phyloP scores from a whole-genome alignment of 2,329 filamentous ascomycete genomes.

The Paramyrothecium sp. region DNA sequence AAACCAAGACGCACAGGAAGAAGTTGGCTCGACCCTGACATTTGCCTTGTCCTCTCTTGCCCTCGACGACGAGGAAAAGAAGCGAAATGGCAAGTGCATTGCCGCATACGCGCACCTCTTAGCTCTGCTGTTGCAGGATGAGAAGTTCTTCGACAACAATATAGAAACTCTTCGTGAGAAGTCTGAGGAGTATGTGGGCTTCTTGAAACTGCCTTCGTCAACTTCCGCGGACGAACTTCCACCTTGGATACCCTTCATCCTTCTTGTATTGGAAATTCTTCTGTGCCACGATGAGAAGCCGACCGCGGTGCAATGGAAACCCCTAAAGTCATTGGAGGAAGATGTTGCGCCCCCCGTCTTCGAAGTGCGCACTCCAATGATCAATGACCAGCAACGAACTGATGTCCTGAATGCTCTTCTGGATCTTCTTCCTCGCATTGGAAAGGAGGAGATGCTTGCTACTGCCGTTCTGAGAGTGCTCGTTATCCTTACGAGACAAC shows the following conservation, averaged over 20 bases:
- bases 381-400: slow-evolving; percentile 63
- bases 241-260: slow-evolving; percentile 87
- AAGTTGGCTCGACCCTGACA: slow-evolving; percentile 80
- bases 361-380: slow-evolving; percentile 55
- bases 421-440: slow-evolving; percentile 79
- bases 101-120: slow-evolving; percentile 91
- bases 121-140: slow-evolving; percentile 82
- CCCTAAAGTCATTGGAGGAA: slow-evolving; percentile 50
- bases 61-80: slow-evolving; percentile 61
- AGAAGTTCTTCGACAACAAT: slow-evolving; percentile 75
- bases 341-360: slow-evolving; percentile 54
- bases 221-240: slow-evolving; percentile 75
- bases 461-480: slow-evolving; percentile 80
- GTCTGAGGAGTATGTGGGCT: slow-evolving; percentile 72
- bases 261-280: slow-evolving; percentile 86
- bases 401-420: slow-evolving; percentile 75
- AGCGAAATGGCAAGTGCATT: slow-evolving; percentile 62
- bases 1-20: slow-evolving; percentile 57
- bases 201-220: slow-evolving; percentile 69
- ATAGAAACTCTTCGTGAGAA: slow-evolving; percentile 73
- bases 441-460: slow-evolving; percentile 82
- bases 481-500: slow-evolving; percentile 81
- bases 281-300: slow-evolving; percentile 88
- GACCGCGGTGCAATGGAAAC: slow-evolving; percentile 68
- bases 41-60: slow-evolving; percentile 75